These are phyloP conservation scores for Cicer arietinum DNA, from an alignment of 306 rosid genomes.

Conservation along the genomic window DNA sequence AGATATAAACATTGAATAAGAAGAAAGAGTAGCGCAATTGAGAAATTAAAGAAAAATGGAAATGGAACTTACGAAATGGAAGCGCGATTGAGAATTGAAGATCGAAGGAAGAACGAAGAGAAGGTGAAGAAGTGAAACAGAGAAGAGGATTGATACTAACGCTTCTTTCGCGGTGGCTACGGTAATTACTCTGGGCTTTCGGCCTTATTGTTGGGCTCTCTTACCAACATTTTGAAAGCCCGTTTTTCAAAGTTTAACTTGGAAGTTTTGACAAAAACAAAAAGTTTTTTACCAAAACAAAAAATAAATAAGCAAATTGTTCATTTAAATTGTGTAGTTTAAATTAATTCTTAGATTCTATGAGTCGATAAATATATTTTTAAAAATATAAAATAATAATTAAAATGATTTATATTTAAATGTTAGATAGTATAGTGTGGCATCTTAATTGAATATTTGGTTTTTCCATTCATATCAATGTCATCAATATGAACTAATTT, in stretches of 20 bases:
- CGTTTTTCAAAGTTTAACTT: background rate
- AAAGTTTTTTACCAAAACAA: too few species aligned
- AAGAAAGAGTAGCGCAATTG: background rate
- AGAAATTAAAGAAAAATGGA: background rate
- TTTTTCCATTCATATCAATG: too few species aligned
- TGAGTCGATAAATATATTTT: too few species aligned
- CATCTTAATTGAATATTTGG: too few species aligned
- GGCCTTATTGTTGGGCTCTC: conserved; percentile 24
- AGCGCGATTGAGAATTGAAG: conserved; percentile 21
- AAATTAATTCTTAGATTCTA: too few species aligned
- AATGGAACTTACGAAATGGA: conserved; percentile 42
- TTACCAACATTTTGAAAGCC: background rate
- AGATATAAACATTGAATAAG: background rate
- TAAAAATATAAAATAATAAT: too few species aligned
- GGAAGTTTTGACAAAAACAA: too few species aligned
- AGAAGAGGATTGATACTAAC: conserved; percentile 8
- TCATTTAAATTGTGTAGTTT: too few species aligned
- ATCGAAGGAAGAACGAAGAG: conserved; percentile 36
- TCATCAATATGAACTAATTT: too few species aligned
- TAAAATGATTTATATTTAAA: too few species aligned
- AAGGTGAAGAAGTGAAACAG: background rate
- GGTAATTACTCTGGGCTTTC: conserved; percentile 27
- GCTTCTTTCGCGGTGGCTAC: conserved; percentile 39
- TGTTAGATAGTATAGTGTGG: too few species aligned
- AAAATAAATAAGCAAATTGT: too few species aligned